Conservation (phyloP, 805 yeast species). For the Clavispora vitiphila region DNA sequence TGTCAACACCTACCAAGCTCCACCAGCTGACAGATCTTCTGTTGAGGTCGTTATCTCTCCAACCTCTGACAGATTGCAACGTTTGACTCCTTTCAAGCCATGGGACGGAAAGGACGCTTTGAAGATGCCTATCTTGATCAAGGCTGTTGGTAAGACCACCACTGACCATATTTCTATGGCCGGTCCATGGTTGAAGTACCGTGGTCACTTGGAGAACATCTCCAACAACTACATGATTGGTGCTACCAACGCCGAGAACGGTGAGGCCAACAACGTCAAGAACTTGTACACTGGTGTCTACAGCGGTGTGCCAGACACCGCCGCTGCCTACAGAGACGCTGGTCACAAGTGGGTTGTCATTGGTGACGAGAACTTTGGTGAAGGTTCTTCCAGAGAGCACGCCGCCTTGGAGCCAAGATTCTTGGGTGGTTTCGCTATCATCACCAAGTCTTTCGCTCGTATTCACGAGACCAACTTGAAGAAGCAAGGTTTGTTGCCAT, state of each 20-base stretch:
- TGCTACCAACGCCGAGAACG: constrained; percentile 95
- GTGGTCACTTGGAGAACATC: constrained; percentile 98
- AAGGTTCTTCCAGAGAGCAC: constrained; percentile 99
- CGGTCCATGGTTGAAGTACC: constrained; percentile 99
- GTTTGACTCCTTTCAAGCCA: constrained; percentile 86
- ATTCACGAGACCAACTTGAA: constrained; percentile 99
- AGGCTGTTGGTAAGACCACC: constrained; percentile 96
- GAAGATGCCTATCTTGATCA: constrained; percentile 88
- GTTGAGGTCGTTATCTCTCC: constrained; percentile 79
- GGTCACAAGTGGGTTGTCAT: constrained; percentile 95
- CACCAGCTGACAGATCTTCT: constrained; percentile 78
- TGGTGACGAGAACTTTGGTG: constrained; percentile 99
- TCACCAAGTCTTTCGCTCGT: constrained; percentile 97
- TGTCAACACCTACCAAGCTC: constrained; percentile 94
- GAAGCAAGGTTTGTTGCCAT: constrained; percentile 98
- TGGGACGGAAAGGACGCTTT: constrained; percentile 96
- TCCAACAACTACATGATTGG: constrained; percentile 99
- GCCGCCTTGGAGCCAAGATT: constrained; percentile 99
- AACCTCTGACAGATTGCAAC: constrained; percentile 93
- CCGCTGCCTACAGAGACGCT: constrained; percentile 87
- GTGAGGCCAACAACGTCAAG: constrained; percentile 86
- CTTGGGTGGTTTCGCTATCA: constrained; percentile 97
- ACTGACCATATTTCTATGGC: constrained; percentile 99
- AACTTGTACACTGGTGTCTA: constrained; percentile 89
- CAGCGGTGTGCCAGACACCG: constrained; percentile 96